These are phyloP conservation scores for Colletotrichum tamarilloi DNA, from an alignment of 2,329 filamentous ascomycete genomes.

Conservation along the genomic window DNA sequence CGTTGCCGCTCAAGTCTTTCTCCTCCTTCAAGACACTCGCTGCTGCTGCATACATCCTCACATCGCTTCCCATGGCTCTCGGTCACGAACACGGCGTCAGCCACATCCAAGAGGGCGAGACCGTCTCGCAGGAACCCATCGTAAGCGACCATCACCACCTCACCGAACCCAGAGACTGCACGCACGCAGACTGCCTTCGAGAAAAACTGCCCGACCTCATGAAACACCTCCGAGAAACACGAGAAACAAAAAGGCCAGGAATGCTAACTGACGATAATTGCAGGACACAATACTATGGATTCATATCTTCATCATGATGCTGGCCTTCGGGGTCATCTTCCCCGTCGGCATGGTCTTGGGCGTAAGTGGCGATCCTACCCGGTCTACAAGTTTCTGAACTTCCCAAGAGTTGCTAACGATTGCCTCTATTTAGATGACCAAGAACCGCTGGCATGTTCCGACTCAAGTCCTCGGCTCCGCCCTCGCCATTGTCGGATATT, in stretches of 20 bases:
- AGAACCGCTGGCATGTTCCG: constrained; percentile 94
- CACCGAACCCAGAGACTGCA: not conserved
- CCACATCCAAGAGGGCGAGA: constrained; percentile 75
- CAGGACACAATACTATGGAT: constrained; percentile 89
- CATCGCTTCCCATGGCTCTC: constrained; percentile 34
- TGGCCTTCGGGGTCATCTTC: constrained; percentile 92
- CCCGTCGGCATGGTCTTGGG: constrained; percentile 96
- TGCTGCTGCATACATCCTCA: constrained; percentile 22
- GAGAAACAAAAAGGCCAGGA: not conserved
- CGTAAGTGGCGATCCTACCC: constrained; percentile 60
- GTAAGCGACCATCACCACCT: constrained; percentile 56
- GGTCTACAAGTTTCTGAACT: not conserved
- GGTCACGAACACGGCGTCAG: constrained; percentile 62
- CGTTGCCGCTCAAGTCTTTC: constrained; percentile 19
- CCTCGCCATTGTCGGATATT: constrained; percentile 86
- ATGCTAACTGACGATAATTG: constrained; percentile 45
- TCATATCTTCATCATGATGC: constrained; percentile 89
- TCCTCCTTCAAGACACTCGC: constrained; percentile 6
- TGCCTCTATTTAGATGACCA: constrained; percentile 73
- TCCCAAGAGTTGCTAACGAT: constrained; percentile 23
- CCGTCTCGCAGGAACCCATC: constrained; percentile 78
- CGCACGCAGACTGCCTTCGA: not conserved
- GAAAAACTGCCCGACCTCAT: not conserved
- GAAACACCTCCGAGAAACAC: not conserved
- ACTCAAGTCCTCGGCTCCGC: constrained; percentile 80